Conservation (phyloP, 495 filamentous ascomycete genomes). For the Talaromyces ruber region DNA sequence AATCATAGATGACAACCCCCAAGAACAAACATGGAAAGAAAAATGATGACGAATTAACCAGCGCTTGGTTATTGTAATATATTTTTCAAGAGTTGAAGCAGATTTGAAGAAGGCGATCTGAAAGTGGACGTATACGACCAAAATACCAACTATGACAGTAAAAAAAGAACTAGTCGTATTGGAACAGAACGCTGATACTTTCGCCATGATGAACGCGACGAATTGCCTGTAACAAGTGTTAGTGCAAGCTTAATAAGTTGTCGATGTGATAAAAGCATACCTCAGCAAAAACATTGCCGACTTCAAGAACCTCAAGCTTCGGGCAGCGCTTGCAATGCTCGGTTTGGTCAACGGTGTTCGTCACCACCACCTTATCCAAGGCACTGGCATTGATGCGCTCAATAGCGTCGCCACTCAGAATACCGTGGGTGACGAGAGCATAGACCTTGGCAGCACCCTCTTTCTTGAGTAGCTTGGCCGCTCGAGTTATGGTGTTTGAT, state of each 20-base stretch:
- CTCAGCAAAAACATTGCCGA: slow-evolving; percentile 91
- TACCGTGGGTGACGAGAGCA: slow-evolving; percentile 88
- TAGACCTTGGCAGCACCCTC: slow-evolving; percentile 83
- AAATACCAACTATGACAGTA: not conserved
- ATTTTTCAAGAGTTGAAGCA: not conserved
- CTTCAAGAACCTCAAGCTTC: slow-evolving; percentile 88
- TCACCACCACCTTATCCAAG: slow-evolving; percentile 85
- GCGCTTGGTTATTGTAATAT: slow-evolving; percentile 1
- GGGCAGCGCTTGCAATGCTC: slow-evolving; percentile 65
- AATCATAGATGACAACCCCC: not conserved
- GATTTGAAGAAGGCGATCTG: not conserved
- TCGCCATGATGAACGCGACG: slow-evolving; percentile 95
- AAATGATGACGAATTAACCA: slow-evolving; percentile 8
- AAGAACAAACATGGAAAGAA: slow-evolving; percentile 6
- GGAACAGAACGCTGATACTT: slow-evolving; percentile 94
- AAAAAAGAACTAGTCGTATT: slow-evolving; percentile 54
- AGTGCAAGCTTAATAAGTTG: not conserved
- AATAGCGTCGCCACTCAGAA: slow-evolving; percentile 89
- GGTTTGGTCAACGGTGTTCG: slow-evolving; percentile 88
- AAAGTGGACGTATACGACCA: not conserved
- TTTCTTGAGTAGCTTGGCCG: slow-evolving; percentile 93
- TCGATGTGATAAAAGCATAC: slow-evolving; percentile 26
- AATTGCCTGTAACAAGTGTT: slow-evolving; percentile 54
- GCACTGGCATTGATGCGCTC: slow-evolving; percentile 86
- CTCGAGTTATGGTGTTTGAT: slow-evolving; percentile 90